Conservation (phyloP, 2,329 filamentous ascomycete species). For the Orbilia brochopaga region DNA sequence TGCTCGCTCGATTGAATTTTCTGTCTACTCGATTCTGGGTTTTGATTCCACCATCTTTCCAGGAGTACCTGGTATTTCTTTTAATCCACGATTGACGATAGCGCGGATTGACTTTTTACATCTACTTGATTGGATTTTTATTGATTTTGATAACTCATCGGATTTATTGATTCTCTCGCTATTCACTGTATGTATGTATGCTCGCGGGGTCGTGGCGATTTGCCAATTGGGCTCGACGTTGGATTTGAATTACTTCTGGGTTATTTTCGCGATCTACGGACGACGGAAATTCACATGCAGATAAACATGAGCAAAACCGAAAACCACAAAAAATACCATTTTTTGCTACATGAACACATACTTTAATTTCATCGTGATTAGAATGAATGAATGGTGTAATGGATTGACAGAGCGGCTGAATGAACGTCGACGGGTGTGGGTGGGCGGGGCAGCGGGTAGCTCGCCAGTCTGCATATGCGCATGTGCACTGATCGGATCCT, state of each 20-base stretch:
- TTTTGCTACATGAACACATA: background rate
- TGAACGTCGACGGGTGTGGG: too few relatives aligned
- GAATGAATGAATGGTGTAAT: background rate
- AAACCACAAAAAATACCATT: background rate
- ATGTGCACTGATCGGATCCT: too few relatives aligned
- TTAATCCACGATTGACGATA: constrained; percentile 38
- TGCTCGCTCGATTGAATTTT: constrained; percentile 6
- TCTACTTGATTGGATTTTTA: background rate
- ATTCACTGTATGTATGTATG: constrained; percentile 39
- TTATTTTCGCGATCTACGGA: constrained; percentile 50
- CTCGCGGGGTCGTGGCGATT: constrained; percentile 21
- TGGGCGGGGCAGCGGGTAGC: too few relatives aligned
- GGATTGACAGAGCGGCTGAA: too few relatives aligned
- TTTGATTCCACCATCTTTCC: background rate
- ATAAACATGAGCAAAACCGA: background rate
- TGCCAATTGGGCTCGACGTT: background rate
- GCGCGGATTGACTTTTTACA: constrained; percentile 3
- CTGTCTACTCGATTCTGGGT: background rate
- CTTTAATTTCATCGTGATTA: too few relatives aligned
- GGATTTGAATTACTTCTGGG: constrained; percentile 22
- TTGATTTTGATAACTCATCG: too few relatives aligned
- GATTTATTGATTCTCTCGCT: constrained; percentile 1
- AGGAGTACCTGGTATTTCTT: background rate
- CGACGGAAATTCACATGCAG: constrained; percentile 8
- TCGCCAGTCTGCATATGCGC: too few relatives aligned